Base-by-base conservation (phyloP, 306 rosid species). In the Fragaria ananassa region DNA sequence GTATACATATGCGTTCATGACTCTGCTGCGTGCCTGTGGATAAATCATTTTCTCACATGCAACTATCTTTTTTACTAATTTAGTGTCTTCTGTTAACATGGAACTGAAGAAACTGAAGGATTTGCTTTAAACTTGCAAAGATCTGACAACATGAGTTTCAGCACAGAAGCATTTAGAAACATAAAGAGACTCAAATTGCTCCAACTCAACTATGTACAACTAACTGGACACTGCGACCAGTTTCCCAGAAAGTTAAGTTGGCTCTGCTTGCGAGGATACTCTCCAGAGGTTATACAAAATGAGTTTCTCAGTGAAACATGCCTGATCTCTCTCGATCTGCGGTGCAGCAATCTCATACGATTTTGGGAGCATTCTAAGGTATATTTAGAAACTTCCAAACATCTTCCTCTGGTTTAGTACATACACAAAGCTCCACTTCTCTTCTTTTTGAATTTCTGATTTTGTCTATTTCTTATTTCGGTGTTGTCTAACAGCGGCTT, bases 61-160 rank as follows among this genome's bases (percentile, higher is more conserved):
- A 6, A 18, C 1, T 49, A 45, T 45, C 14, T 45, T 8, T 10
- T 11, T 10, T 45, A 45, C 2, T 45, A 45, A 11, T 2, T 10
- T 45, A 2, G 14, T 45, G 44, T 6, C 4, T 8, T 54, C 13
- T 54, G 12, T n/a, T n/a, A 8, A n/a, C 12, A 54, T 29, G 29
- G 61, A n/a, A n/a, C 61, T 54, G 13, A 19, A 7, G 5, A 8
- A 1, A 54, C 1, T 7, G 13, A 56, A n/a, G 62, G 83, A 5
- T 41, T 76, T 1, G 1, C 41, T 39, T 49, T 84, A 14, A 75
- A 78, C 14, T 21, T 74, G 35, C 31, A 54, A 4, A 62, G 34
- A 90, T 86, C 87, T 42, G 27, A 18, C 46, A 88, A 18, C 75
- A 81, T 44, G 27, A 54, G 60, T 2, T 8, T 54, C 12, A 19